Percentiles rank a stretch among this genome's conserved stretches.
Conservation (phyloP, 306 rosid genomes). For the Casuarina glauca region DNA sequence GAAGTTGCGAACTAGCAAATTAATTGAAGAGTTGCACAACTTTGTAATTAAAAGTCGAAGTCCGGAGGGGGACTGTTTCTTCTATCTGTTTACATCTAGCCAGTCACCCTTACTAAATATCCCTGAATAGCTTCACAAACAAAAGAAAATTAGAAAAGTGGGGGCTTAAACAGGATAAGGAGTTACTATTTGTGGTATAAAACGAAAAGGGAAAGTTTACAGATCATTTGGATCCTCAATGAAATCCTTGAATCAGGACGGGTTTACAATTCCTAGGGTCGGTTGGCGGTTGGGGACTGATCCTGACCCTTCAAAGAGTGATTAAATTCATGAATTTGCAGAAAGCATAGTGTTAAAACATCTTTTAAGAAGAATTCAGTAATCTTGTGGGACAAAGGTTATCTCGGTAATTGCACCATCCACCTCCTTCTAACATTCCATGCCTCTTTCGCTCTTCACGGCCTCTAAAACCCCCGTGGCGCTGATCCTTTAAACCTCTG, state of each 20-base stretch:
- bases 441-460: conserved; percentile 37
- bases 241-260: conserved; percentile 28
- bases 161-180: not conserved
- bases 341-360: conserved; percentile 25
- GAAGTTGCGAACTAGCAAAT: too few relatives aligned
- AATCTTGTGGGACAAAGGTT: conserved; percentile 37
- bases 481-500: too few relatives aligned
- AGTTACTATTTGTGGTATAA: not conserved
- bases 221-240: not conserved
- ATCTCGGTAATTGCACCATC: conserved; percentile 44
- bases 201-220: too few relatives aligned
- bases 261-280: not conserved
- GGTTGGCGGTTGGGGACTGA: conserved; percentile 6
- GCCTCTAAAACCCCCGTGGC: conserved; percentile 25
- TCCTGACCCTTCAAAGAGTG: conserved; percentile 19
- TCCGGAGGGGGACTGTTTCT: too few relatives aligned
- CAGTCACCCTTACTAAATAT: too few relatives aligned
- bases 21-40: too few relatives aligned
- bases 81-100: too few relatives aligned
- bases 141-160: not conserved
- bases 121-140: too few relatives aligned
- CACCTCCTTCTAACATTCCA: conserved; percentile 29
- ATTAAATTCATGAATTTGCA: conserved; percentile 27
- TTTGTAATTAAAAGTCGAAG: too few relatives aligned
- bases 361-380: conserved; percentile 52